Evolutionary conservation across 2,329 filamentous ascomycete species (phyloP), one percentile per base, ranked within the genome.

Genomic region (Phoma sp.): DNA sequence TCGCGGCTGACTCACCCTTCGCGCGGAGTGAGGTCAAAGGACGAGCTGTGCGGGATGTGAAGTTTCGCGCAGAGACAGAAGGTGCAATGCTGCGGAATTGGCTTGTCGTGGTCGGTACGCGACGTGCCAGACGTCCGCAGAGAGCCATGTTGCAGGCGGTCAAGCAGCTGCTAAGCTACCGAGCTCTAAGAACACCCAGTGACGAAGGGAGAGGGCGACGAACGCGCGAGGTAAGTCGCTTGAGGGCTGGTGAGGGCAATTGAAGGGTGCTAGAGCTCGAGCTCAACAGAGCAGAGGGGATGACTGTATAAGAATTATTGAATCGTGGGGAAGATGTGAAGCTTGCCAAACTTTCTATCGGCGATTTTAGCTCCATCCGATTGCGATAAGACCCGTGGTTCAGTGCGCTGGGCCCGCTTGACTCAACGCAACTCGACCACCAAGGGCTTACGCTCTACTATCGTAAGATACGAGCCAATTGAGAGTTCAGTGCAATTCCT

Each of bases 71-170:
- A 53, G 67, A 45, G 38, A 69, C 55, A 38, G 70, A 67, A 53
- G 70, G 64, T 48, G 62, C 53, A 46, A 66, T 52, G 33, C 65
- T 62, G 57, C 69, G 72, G 37, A 66, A 70, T 61, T 71, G 69
- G 59, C 65, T 63, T 57, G 72, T 59, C 39, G 73, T 59, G 58
- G 64, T 64, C 57, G 74, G 68, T 65, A 72, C 67, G 71, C 74
- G 74, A 66, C 74, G 72, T 71, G 71, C 72, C 66, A 76, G 71
- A 65, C 73, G 74, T 60, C 72, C 72, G 65, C 72, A 75, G 65
- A 76, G 69, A 71, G 74, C 73, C 74, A 76, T 76, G 52, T 30
- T 54, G 66, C 65, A 67, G 66, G 62, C 62, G 63, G 62, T 68
- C 62, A 64, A 64, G 66, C 62, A 67, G 60, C 59, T 53, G 61